phyloP scores from a whole-genome alignment of 2,329 filamentous ascomycete genomes.

The Pestalotiopsis sp. region DNA sequence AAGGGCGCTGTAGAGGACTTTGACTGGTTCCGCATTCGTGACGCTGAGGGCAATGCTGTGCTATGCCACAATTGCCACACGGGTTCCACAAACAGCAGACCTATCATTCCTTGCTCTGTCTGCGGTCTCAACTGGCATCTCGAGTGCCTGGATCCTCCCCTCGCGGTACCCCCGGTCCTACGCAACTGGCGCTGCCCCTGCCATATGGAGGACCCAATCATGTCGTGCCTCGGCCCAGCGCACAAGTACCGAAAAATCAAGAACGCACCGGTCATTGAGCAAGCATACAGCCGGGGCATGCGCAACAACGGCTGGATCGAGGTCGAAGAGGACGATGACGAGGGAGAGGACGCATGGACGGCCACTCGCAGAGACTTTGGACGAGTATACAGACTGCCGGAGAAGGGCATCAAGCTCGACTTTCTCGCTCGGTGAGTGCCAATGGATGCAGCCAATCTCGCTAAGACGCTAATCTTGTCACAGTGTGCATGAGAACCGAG shows the following conservation, averaged over 20 bases:
- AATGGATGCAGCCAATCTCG: slow-evolving; percentile 4
- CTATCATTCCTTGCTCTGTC: slow-evolving; percentile 80
- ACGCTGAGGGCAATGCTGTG: slow-evolving; percentile 72
- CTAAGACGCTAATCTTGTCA: slow-evolving; percentile 17
- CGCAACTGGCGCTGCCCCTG: slow-evolving; percentile 87
- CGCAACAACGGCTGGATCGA: slow-evolving; percentile 73
- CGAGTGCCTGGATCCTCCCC: slow-evolving; percentile 84
- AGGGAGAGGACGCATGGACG: slow-evolving; percentile 48
- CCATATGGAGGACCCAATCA: slow-evolving; percentile 77
- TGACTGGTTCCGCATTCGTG: slow-evolving; percentile 68
- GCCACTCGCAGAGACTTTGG: slow-evolving; percentile 64
- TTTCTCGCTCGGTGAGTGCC: slow-evolving; percentile 65
- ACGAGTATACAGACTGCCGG: slow-evolving; percentile 63
- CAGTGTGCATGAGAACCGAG: slow-evolving; percentile 31
- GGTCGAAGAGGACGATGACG: slow-evolving; percentile 60
- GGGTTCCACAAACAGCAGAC: slow-evolving; percentile 61
- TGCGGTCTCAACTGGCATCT: slow-evolving; percentile 87
- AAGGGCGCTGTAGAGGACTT: slow-evolving; percentile 61
- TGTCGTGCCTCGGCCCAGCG: slow-evolving; percentile 54
- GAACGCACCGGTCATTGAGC: slow-evolving; percentile 50
- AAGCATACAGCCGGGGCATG: slow-evolving; percentile 61
- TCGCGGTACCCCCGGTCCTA: slow-evolving; percentile 74
- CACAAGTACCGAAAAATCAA: slow-evolving; percentile 64
- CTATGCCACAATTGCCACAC: slow-evolving; percentile 76
- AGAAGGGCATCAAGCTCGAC: slow-evolving; percentile 66